Evolutionary conservation across 208 protist genomes (phyloP), one percentile per base, ranked within the genome.

Genomic region (Borovskyia barvae): DNA sequence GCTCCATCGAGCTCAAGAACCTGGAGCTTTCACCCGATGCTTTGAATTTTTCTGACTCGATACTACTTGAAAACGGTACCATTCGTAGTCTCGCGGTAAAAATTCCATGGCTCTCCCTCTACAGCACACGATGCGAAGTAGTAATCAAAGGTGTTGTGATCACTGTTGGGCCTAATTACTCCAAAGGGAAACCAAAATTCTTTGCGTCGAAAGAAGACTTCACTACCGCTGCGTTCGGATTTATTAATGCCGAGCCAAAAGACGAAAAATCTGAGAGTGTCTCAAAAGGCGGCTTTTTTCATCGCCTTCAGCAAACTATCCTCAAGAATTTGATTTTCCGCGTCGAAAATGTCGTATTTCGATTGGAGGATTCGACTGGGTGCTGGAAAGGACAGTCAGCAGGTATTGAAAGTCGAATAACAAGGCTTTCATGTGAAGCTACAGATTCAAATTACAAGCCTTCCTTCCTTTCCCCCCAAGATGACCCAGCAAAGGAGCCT

Each of bases 31-130:
- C 57, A 12, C 56, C 72, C 4, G 53, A 72, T n/a, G 19, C 79
- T 2, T 50, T 84, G 7, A 47, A 55, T 7, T 75, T 49, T 14
- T 79, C 53, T 37, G 40, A 73, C 9, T 49, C 54, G 43, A 22
- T 88, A 26, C 54, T 66, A 35, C 55, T 89, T 3, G 57, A 73
- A 45, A 49, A 71, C 8, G 72, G 63, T 0, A 69, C 50, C 9
- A 64, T 92, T 26, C 70, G 77, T 9, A 73, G 43, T 15, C 46
- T 92, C 8, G 73, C 67, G 5, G 41, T 91, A 19, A 76, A 43
- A n/a, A 67, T 91, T 56, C 80, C 77, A 25, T 87, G 80, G 80
- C 54, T 53, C 37, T 77, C 62, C 3, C 54, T 85, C n/a, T 85
- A 87, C 57, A 83, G 67, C 17, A 72, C 66, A 24, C 53, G 56